Base-by-base conservation (phyloP, 192 early-diverging fungal species). In the Podila verticillata region DNA sequence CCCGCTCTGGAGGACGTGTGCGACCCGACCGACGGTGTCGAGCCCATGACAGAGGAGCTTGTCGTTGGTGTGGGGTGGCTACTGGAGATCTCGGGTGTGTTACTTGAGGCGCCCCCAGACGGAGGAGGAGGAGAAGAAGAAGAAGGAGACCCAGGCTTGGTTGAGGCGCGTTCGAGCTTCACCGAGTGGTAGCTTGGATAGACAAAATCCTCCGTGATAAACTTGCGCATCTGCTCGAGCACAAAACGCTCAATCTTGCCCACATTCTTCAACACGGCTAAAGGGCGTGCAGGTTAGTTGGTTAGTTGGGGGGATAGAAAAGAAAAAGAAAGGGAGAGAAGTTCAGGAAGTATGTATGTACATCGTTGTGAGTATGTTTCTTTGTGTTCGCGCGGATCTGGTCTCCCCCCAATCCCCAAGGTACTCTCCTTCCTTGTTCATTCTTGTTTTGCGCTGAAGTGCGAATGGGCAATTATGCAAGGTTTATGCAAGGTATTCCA, bases 221-320 rank as follows among this genome's bases (percentile, higher is more conserved):
- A 86, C 61, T 85, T 87, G 30, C 93, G 87, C 54, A 95, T 84
- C 75, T 94, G 92, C 67, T 92, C 91, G 9, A 94, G 85, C 30
- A 94, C 90, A 84, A 95, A 95, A 39, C 73, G 75, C 70, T 94
- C 93, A 44, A 95, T 88, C 69, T 94, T 94, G 69, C 91, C 93
- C 10, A 95, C 92, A 68, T 95, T 95, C 73, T 93, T 93, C 28
- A 95, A 70, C 7, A 94, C 93, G 81, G 69, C 62, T 83, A 69
- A 72, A 69, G 31, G 61, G n/a, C 35, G 30, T 20, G 17, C 39
- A 44, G 39, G 39, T 12, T 10, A 44, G 9, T 2, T 17, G 56
- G 20, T 32, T n/a, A n/a, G n/a, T n/a, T n/a, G 20, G 20, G n/a
- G 31, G 49, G 59, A 12, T 68, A 29, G 48, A 70, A 51, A 60